These are phyloP conservation scores for Paratinospora sagittata DNA, from an alignment of 164 flowering plant species.

Conservation along the genomic window DNA sequence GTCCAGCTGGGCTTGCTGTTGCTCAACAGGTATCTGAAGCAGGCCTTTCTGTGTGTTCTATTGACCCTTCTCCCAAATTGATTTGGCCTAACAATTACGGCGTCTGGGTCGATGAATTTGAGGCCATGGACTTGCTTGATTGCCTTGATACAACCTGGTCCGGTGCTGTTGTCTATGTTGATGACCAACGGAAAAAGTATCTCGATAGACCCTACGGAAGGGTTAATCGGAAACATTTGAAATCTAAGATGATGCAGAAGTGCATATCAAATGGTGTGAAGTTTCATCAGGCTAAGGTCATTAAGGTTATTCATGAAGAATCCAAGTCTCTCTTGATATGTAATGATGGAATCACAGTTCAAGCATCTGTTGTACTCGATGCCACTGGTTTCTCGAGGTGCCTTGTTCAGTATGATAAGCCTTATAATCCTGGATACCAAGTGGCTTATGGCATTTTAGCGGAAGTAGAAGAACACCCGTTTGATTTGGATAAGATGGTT, in stretches of 20 bases:
- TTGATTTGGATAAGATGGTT: constrained; percentile 85
- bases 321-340: constrained; percentile 66
- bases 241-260: constrained; percentile 85
- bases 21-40: constrained; percentile 90
- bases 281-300: constrained; percentile 84
- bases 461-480: constrained; percentile 87
- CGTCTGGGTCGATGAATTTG: constrained; percentile 97
- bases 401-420: constrained; percentile 83
- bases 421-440: constrained; percentile 91
- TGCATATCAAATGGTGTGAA: constrained; percentile 81
- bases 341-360: constrained; percentile 72
- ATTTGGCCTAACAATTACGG: constrained; percentile 95
- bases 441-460: constrained; percentile 93
- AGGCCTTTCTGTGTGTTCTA: constrained; percentile 78
- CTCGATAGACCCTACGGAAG: constrained; percentile 79
- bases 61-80: constrained; percentile 78
- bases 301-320: constrained; percentile 76
- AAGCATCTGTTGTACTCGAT: constrained; percentile 79
- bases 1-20: constrained; percentile 94
- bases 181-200: constrained; percentile 48
- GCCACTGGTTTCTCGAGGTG: constrained; percentile 89
- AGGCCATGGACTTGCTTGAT: constrained; percentile 87
- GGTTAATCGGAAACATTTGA: constrained; percentile 74
- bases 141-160: constrained; percentile 95
- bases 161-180: constrained; percentile 65